A percentile compares a stretch with the other conserved stretches of the same genome.
Evolutionary conservation across 768 basidiomycete genomes (phyloP).

Genomic region (Lyophyllum decastes): DNA sequence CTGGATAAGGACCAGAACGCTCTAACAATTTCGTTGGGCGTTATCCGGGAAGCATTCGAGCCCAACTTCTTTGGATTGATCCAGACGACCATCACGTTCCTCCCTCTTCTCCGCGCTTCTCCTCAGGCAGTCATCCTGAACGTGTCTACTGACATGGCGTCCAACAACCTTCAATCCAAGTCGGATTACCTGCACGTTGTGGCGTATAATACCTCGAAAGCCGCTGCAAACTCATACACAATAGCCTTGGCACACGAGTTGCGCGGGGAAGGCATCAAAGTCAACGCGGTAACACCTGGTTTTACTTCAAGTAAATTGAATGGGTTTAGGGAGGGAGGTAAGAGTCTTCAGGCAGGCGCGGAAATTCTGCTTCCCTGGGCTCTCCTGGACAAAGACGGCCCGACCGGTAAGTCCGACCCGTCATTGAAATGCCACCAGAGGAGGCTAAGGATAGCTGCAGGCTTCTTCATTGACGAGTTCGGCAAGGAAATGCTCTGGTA

Average conservation of each 20-base stretch:
- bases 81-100: constrained; percentile 40
- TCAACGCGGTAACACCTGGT: constrained; percentile 67
- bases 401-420: constrained; percentile 30
- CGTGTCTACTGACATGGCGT: constrained; percentile 46
- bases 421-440: neutral
- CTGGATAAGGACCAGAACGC: constrained; percentile 36
- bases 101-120: constrained; percentile 40
- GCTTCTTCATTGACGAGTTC: constrained; percentile 34
- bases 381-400: constrained; percentile 39
- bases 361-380: constrained; percentile 38
- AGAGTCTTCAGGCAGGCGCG: constrained; percentile 35
- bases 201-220: constrained; percentile 72
- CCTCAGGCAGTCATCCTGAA: constrained; percentile 40
- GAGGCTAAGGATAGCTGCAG: constrained; percentile 8
- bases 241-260: constrained; percentile 68
- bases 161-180: constrained; percentile 36
- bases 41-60: constrained; percentile 38
- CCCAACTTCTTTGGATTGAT: constrained; percentile 46
- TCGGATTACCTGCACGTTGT: constrained; percentile 33
- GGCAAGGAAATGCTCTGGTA: constrained; percentile 27
- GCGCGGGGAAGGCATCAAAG: constrained; percentile 50
- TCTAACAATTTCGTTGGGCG: constrained; percentile 30
- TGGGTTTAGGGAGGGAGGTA: constrained; percentile 36
- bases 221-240: constrained; percentile 61
- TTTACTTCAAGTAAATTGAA: constrained; percentile 49